phyloP scores from a whole-genome alignment of 2,329 filamentous ascomycete genomes.

The Claviceps spartinae region DNA sequence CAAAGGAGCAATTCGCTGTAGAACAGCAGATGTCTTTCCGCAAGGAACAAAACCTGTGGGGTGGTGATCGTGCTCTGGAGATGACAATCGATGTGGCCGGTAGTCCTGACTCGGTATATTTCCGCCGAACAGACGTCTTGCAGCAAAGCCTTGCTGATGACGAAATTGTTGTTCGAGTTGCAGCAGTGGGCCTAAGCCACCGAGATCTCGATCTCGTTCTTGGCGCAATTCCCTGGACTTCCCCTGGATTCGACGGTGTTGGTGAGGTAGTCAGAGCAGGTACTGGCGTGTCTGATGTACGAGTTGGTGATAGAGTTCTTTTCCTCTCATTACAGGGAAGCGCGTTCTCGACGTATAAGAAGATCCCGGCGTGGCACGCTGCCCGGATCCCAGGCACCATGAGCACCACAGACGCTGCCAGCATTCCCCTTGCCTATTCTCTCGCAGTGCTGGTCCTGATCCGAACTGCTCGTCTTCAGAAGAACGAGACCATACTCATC shows the following conservation, averaged over 20 bases:
- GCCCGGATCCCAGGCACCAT: constrained; percentile 4
- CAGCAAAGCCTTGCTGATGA: constrained; percentile 6
- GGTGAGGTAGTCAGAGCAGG: constrained; percentile 13
- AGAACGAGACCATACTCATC: constrained; percentile 19
- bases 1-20: constrained; percentile 6
- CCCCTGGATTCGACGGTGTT: constrained; percentile 13
- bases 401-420: constrained; percentile 16
- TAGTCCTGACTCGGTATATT: constrained; percentile 14
- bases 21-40: constrained; percentile 9
- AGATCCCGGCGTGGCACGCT: constrained; percentile 7
- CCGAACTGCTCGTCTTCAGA: constrained; percentile 14
- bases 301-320: constrained; percentile 11
- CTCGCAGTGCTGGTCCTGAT: constrained; percentile 5
- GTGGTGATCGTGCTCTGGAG: constrained; percentile 10
- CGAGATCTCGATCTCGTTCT: constrained; percentile 12
- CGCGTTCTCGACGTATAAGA: constrained; percentile 9
- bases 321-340: constrained; percentile 7
- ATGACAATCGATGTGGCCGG: constrained; percentile 14
- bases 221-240: constrained; percentile 11
- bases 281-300: constrained; percentile 5
- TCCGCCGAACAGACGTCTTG: constrained; percentile 7
- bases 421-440: constrained; percentile 8
- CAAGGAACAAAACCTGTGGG: constrained; percentile 12
- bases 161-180: constrained; percentile 10
- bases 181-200: constrained; percentile 11